Percentiles rank a stretch among this genome's conserved stretches.
These are phyloP conservation scores for Cinchona pubescens DNA, from an alignment of 257 asterid species.

Conservation along the genomic window DNA sequence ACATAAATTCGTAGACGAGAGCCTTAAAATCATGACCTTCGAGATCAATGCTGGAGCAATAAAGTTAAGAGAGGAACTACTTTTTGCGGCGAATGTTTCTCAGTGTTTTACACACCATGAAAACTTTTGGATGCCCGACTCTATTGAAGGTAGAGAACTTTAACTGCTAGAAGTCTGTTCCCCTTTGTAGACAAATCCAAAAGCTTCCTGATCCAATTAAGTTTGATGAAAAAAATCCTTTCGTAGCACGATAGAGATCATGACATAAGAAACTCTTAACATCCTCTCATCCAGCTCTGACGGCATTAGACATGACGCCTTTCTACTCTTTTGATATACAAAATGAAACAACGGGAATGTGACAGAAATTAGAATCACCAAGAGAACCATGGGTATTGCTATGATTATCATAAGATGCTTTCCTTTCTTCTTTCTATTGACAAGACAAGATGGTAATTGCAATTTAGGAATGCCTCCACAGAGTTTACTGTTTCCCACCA, in stretches of 20 bases:
- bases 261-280: constrained; percentile 14
- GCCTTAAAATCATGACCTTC: constrained; percentile 21
- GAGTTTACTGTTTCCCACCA: constrained; percentile 21
- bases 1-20: constrained; percentile 19
- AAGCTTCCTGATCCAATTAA: constrained; percentile 12
- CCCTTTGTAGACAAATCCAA: constrained; percentile 18
- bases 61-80: constrained; percentile 13
- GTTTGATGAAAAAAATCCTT: constrained; percentile 13
- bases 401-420: not conserved
- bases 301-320: not conserved
- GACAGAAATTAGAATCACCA: constrained; percentile 7
- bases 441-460: constrained; percentile 14
- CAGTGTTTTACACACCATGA: constrained; percentile 12
- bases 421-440: not conserved
- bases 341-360: not conserved
- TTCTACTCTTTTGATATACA: not conserved
- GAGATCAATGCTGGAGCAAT: constrained; percentile 16
- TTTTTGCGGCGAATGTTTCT: constrained; percentile 18
- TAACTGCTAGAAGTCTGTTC: constrained; percentile 5
- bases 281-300: not conserved
- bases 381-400: not conserved
- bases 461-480: constrained; percentile 21
- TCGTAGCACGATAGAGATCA: constrained; percentile 6
- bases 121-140: constrained; percentile 16
- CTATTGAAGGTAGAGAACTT: constrained; percentile 11